Evolutionary conservation across 768 basidiomycete species (phyloP), one percentile per base, ranked within the genome.

Genomic region (Coprinopsis sp.): DNA sequence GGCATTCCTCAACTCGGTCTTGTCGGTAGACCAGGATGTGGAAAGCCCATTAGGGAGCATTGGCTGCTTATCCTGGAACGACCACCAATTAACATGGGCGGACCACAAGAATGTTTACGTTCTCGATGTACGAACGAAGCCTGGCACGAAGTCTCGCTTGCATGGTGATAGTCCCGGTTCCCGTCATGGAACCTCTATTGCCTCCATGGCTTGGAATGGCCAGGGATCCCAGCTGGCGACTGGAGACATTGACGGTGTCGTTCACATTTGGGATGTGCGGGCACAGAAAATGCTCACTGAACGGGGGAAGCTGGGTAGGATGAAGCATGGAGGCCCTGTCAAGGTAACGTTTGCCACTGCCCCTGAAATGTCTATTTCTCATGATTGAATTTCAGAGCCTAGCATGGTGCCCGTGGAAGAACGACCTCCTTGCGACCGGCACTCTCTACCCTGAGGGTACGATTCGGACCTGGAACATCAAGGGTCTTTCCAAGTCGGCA

Each of bases 361-460:
- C n/a, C n/a, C n/a, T n/a, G n/a, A n/a, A n/a, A n/a, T n/a, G n/a
- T n/a, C n/a, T 46, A 33, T 30, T 33, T 30, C 25, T 22, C 19
- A 22, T 39, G n/a, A n/a, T 33, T 39, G 18, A 42, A 31, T 14
- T 23, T 18, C 51, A 88, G 86, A 87, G 89, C 0, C 69, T 94
- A 40, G 82, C 87, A 0, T 94, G 91, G 86, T 91, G 85, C 54
- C 85, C 89, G 0, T 93, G 91, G 91, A 81, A 87, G 58, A 72
- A 79, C 0, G 81, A 82, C 8, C 69, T 91, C 3, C 75, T 93
- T 39, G 89, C 90, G 0, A 81, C 84, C 1, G 91, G 90, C 1
- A 87, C 79, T 21, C 71, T 41, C 29, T 58, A 58, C 2, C 60
- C 65, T 10, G 54, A 57, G 31, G 65, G 64, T 66, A 73, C 69